A percentile compares a stretch with the other conserved stretches of the same genome.
Evolutionary conservation across 179 eudicot species (phyloP).

Genomic region (Beta corolliflora): DNA sequence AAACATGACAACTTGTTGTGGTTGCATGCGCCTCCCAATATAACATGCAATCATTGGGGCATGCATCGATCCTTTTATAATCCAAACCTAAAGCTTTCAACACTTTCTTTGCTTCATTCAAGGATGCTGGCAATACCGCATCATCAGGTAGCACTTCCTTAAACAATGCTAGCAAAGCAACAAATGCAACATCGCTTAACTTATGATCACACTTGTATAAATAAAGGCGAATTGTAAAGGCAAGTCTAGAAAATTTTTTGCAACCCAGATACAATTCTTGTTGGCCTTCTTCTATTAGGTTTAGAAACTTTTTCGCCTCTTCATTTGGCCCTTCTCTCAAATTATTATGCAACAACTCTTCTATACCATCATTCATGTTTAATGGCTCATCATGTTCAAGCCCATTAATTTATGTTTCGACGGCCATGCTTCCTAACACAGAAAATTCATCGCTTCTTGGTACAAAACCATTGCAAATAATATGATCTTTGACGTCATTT

Average conservation of each 20-base stretch:
- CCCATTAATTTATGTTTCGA: no score
- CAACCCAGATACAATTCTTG: neutral
- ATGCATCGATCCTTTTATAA: neutral
- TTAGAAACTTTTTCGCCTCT: neutral
- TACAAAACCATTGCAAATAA: neutral
- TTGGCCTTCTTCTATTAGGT: neutral
- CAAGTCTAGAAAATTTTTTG: neutral
- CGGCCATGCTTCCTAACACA: neutral
- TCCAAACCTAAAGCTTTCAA: neutral
- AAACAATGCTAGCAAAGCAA: neutral
- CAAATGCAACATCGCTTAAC: conserved; percentile 1
- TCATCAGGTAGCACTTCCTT: neutral
- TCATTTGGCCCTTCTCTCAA: neutral
- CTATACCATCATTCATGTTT: neutral
- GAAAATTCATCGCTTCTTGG: neutral
- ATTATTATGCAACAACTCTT: neutral
- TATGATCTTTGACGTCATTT: neutral
- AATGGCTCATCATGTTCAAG: neutral
- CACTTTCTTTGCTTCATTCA: neutral
- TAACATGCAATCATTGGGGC: neutral
- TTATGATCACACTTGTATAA: conserved; percentile 3
- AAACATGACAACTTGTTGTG: no score
- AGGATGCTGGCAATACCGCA: neutral
- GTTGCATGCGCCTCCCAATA: no score
- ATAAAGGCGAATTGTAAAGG: neutral